Percentiles rank a stretch among this genome's conserved stretches.
phyloP scores from a whole-genome alignment of 2,329 filamentous ascomycete species.

The Penicillium sp. region DNA sequence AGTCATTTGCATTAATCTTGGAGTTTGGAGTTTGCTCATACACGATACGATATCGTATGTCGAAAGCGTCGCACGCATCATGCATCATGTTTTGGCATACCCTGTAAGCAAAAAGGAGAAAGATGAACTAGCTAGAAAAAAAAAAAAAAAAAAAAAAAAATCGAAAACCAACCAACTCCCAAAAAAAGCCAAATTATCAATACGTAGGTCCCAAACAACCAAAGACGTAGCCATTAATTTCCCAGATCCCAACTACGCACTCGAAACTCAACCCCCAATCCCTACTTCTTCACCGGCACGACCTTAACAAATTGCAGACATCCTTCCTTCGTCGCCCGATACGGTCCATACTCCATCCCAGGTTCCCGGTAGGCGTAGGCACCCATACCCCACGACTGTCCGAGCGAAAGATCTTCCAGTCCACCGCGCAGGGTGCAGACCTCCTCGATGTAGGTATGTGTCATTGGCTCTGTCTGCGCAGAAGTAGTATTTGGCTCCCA shows the following conservation, averaged over 20 bases:
- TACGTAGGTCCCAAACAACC: not conserved
- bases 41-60: not conserved
- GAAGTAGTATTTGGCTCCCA: conserved; percentile 35
- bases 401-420: conserved; percentile 33
- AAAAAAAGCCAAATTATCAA: not conserved
- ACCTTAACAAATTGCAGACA: conserved; percentile 37
- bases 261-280: not conserved
- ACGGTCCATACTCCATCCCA: conserved; percentile 43
- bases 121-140: not conserved
- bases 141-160: not conserved
- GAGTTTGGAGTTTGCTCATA: not conserved
- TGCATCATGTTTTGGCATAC: not conserved
- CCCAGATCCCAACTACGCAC: not conserved
- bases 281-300: not conserved
- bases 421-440: conserved; percentile 40
- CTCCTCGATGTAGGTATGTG: conserved; percentile 41
- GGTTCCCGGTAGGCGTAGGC: conserved; percentile 43
- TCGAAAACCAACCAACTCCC: not conserved
- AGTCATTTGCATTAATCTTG: not conserved
- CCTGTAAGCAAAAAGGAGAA: not conserved
- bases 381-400: conserved; percentile 33
- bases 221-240: not conserved
- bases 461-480: conserved; percentile 26
- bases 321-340: conserved; percentile 31
- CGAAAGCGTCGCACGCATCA: not conserved